Conservation (phyloP, 306 rosid genomes). For the Lablab purpureus region DNA sequence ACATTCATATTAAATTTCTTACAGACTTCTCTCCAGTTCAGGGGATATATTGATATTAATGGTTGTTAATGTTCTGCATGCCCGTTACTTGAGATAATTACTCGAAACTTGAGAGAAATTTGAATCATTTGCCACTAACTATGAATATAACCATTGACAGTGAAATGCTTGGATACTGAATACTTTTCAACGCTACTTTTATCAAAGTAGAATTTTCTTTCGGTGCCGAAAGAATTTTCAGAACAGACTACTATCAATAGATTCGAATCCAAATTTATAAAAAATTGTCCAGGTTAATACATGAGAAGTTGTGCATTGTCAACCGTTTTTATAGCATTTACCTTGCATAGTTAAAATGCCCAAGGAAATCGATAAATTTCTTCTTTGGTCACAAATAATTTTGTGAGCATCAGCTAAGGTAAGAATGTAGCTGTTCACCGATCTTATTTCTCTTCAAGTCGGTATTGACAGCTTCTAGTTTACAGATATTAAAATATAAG, state of each 20-base stretch:
- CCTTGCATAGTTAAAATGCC: neutral
- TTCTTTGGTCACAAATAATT: neutral
- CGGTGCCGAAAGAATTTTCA: neutral
- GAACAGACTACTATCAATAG: neutral
- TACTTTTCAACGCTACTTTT: neutral
- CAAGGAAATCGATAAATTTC: neutral
- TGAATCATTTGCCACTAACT: neutral
- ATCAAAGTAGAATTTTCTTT: neutral
- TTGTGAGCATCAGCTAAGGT: neutral
- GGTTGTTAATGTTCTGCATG: neutral
- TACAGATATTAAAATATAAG: neutral
- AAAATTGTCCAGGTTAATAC: neutral
- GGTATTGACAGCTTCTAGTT: neutral
- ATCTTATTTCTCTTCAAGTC: neutral
- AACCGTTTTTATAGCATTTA: neutral
- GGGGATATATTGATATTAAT: constrained; percentile 16
- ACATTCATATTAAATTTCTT: constrained; percentile 36
- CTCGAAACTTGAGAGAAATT: neutral
- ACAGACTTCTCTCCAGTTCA: constrained; percentile 15
- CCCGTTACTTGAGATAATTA: neutral
- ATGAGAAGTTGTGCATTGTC: neutral
- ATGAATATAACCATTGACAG: neutral
- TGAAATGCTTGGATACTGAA: neutral
- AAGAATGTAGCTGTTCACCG: neutral
- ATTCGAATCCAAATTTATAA: neutral